These are phyloP conservation scores for Plenodomus lindquistii DNA, from an alignment of 2,329 filamentous ascomycete species.

Conservation along the genomic window DNA sequence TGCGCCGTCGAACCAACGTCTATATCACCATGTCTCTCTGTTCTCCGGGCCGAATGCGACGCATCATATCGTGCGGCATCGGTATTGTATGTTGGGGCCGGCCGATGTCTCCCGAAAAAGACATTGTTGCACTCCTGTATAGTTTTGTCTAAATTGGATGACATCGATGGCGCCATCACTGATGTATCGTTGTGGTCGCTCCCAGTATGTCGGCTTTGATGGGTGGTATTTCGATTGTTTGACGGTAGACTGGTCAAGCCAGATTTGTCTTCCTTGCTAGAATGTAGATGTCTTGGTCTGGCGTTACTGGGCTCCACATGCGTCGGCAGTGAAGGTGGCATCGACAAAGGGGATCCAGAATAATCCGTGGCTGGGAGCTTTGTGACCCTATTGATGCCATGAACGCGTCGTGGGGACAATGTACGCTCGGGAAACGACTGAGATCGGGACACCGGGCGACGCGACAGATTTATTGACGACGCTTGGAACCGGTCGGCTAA, in stretches of 20 bases:
- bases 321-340: conserved; percentile 15
- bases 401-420: conserved; percentile 20
- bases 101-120: conserved; percentile 13
- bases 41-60: neutral
- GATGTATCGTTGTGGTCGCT: neutral
- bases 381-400: conserved; percentile 15
- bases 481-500: conserved; percentile 14
- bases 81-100: conserved; percentile 1
- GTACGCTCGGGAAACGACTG: conserved; percentile 27
- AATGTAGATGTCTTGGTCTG: neutral
- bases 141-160: conserved; percentile 29
- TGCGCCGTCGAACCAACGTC: neutral
- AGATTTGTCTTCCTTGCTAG: neutral
- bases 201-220: neutral
- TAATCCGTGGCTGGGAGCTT: conserved; percentile 8
- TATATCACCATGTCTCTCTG: neutral
- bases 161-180: conserved; percentile 6
- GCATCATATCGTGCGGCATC: neutral
- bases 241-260: neutral
- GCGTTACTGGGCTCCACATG: neutral
- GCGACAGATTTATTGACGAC: conserved; percentile 23
- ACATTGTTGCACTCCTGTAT: conserved; percentile 32
- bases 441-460: conserved; percentile 21
- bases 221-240: neutral
- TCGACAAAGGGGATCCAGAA: conserved; percentile 19